A percentile compares a stretch with the other conserved stretches of the same genome.
Evolutionary conservation across 225 moss, liverwort and hornwort genomes (phyloP).

Genomic region (Polytrichum commune): DNA sequence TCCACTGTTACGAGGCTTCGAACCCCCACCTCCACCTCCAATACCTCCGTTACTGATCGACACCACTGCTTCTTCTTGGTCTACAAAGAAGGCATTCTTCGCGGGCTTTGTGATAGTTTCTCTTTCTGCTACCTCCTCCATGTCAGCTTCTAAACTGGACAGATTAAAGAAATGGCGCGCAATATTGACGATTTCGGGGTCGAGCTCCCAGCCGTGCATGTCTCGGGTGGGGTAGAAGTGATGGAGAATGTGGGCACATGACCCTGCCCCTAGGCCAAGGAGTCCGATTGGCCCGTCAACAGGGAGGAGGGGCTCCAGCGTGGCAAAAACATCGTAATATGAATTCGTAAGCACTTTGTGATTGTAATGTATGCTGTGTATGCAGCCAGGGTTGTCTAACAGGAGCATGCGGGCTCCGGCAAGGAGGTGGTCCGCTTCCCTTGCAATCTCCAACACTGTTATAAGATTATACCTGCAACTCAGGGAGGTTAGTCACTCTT

Average conservation of each 20-base stretch:
- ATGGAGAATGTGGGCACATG: constrained; percentile 60
- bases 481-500: too few relatives aligned
- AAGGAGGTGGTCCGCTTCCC: constrained; percentile 51
- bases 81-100: constrained; percentile 10
- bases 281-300: constrained; percentile 70
- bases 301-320: constrained; percentile 65
- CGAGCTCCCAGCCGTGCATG: constrained; percentile 86
- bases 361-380: constrained; percentile 72
- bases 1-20: constrained; percentile 11
- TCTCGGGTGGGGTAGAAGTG: constrained; percentile 66
- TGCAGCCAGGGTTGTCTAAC: constrained; percentile 78
- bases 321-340: constrained; percentile 78
- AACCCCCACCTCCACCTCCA: neutral
- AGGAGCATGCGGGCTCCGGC: constrained; percentile 81
- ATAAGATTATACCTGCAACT: constrained; percentile 54
- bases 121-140: constrained; percentile 21
- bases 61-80: constrained; percentile 1
- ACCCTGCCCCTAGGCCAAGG: constrained; percentile 84
- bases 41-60: too few relatives aligned
- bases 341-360: constrained; percentile 69
- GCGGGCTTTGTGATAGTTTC: neutral
- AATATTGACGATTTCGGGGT: constrained; percentile 52
- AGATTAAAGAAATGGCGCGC: constrained; percentile 79
- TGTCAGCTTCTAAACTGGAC: constrained; percentile 19
- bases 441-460: constrained; percentile 61